Conservation (phyloP, 441 rosid species). For the Viola pubescens region DNA sequence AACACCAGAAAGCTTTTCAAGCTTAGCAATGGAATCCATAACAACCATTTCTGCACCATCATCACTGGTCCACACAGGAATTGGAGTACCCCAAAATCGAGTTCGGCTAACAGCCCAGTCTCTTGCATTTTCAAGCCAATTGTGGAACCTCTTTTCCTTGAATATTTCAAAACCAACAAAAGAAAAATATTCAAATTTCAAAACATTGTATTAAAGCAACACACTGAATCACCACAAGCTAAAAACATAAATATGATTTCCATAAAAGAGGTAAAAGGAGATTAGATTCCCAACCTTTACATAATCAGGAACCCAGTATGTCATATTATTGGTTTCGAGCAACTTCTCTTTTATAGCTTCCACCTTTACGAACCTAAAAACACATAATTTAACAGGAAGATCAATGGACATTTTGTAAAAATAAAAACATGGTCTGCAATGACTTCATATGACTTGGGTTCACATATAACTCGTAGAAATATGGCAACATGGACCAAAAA, state of each 20-base stretch:
- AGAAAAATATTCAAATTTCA: too few species aligned
- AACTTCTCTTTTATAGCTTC: slow-evolving; percentile 71
- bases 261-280: too few species aligned
- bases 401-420: too few species aligned
- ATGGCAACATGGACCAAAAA: too few species aligned
- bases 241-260: too few species aligned
- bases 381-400: background rate
- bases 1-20: slow-evolving; percentile 85
- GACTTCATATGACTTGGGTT: background rate
- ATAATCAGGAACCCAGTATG: slow-evolving; percentile 96
- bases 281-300: slow-evolving; percentile 63
- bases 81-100: slow-evolving; percentile 99
- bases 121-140: slow-evolving; percentile 98
- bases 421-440: background rate
- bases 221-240: too few species aligned
- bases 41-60: slow-evolving; percentile 75
- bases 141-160: slow-evolving; percentile 96
- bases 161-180: background rate
- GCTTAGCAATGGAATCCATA: slow-evolving; percentile 76
- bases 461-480: background rate
- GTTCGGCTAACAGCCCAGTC: slow-evolving; percentile 99
- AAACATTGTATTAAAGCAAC: too few species aligned
- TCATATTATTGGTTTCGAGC: slow-evolving; percentile 83
- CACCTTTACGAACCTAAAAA: slow-evolving; percentile 81
- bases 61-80: slow-evolving; percentile 86